phyloP scores from a whole-genome alignment of 345 rosid genomes.

The Aegle marmelos region DNA sequence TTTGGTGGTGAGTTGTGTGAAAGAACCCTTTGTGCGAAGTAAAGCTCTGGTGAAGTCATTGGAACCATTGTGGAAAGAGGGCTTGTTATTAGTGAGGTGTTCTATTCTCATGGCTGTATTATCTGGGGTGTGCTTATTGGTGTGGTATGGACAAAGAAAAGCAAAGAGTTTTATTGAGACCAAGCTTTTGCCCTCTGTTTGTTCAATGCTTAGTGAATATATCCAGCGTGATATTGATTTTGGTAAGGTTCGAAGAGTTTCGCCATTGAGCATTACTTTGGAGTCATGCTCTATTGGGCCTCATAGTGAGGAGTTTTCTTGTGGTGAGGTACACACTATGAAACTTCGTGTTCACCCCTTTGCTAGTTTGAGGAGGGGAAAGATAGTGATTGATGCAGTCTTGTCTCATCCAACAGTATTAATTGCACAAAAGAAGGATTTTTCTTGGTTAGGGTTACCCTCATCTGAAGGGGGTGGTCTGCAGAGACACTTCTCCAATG shows the following conservation, averaged over 20 bases:
- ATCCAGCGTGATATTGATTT: constrained; percentile 79
- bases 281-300: constrained; percentile 84
- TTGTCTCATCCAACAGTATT: constrained; percentile 64
- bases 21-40: constrained; percentile 60
- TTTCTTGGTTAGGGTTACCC: constrained; percentile 89
- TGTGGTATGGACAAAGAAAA: constrained; percentile 84
- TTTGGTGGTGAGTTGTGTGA: constrained; percentile 48
- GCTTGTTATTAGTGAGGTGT: constrained; percentile 76
- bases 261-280: constrained; percentile 77
- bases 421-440: constrained; percentile 85
- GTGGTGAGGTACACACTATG: constrained; percentile 82
- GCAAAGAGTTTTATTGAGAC: constrained; percentile 67
- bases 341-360: constrained; percentile 79
- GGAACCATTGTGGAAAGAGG: constrained; percentile 68
- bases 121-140: constrained; percentile 82
- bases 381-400: constrained; percentile 84
- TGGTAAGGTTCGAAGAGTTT: constrained; percentile 80
- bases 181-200: constrained; percentile 84
- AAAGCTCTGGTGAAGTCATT: constrained; percentile 60
- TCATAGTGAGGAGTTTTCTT: constrained; percentile 76
- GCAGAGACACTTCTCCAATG: constrained; percentile 60
- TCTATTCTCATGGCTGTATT: constrained; percentile 65
- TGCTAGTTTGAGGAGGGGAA: constrained; percentile 85
- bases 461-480: constrained; percentile 49
- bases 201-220: constrained; percentile 69